A percentile compares a stretch with the other conserved stretches of the same genome.
phyloP scores from a whole-genome alignment of 345 rosid genomes.

The Atalantia buxifolia region DNA sequence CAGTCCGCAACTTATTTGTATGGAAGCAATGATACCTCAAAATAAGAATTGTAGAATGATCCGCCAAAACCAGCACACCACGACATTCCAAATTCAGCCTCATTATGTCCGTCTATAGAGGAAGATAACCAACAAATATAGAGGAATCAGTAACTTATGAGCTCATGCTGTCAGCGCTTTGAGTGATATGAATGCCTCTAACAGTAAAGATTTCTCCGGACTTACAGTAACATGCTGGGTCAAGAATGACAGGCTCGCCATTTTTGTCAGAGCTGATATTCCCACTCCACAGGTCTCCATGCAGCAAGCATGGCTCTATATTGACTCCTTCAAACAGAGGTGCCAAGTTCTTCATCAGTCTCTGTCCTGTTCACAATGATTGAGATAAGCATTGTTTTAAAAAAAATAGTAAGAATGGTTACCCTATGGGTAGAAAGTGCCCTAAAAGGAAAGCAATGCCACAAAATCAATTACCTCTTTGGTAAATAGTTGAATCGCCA shows the following conservation, averaged over 20 bases:
- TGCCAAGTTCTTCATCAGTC: slow-evolving; percentile 66
- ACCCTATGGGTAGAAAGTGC: neutral
- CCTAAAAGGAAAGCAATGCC: neutral
- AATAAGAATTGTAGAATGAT: slow-evolving; percentile 75
- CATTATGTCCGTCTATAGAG: slow-evolving; percentile 74
- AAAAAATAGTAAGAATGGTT: neutral
- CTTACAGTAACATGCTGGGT: slow-evolving; percentile 96
- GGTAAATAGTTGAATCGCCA: slow-evolving; percentile 65
- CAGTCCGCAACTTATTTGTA: neutral
- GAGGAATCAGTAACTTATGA: neutral
- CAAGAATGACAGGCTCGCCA: slow-evolving; percentile 86
- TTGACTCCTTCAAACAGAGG: slow-evolving; percentile 63
- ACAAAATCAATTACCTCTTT: slow-evolving; percentile 53
- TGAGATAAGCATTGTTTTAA: neutral
- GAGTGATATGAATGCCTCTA: neutral
- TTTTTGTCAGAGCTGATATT: slow-evolving; percentile 75
- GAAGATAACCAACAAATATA: neutral
- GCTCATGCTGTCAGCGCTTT: neutral
- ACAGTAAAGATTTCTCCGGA: neutral
- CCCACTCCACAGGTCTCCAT: slow-evolving; percentile 99
- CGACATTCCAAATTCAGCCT: slow-evolving; percentile 97
- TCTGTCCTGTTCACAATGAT: slow-evolving; percentile 48
- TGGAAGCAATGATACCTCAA: slow-evolving; percentile 47
- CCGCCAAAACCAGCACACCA: slow-evolving; percentile 95
- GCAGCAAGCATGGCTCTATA: slow-evolving; percentile 83